Percentiles rank a stretch among this genome's conserved stretches.
phyloP scores from a whole-genome alignment of 768 basidiomycete genomes.

The Lactarius pseudohatsudake region DNA sequence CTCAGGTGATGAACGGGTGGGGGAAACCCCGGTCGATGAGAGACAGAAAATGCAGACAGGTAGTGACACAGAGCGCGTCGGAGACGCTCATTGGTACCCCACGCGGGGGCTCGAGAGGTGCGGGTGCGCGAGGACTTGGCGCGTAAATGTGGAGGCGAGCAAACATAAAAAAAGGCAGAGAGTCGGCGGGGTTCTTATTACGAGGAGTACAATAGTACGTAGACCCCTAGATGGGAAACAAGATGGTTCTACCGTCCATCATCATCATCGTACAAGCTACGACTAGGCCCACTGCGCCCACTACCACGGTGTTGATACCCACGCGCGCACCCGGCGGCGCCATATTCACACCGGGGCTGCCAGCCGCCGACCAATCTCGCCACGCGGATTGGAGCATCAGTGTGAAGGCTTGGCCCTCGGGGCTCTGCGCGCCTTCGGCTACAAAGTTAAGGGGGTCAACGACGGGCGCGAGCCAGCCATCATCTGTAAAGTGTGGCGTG shows the following conservation, averaged over 20 bases:
- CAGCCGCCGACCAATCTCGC: slow-evolving; percentile 66
- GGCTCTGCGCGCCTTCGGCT: slow-evolving; percentile 50
- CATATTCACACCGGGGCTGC: slow-evolving; percentile 50
- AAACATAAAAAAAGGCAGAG: too few relatives aligned
- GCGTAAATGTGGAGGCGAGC: too few relatives aligned
- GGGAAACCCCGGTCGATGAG: too few relatives aligned
- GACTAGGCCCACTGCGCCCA: background rate
- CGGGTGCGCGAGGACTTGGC: too few relatives aligned
- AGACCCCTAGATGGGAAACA: background rate
- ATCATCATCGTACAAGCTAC: slow-evolving; percentile 5
- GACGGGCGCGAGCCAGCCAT: slow-evolving; percentile 73
- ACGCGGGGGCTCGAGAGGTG: too few relatives aligned
- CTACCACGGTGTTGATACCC: background rate
- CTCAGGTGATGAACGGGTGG: too few relatives aligned
- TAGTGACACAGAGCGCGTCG: too few relatives aligned
- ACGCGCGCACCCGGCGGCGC: slow-evolving; percentile 27
- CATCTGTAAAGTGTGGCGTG: slow-evolving; percentile 45
- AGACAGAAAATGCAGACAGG: too few relatives aligned
- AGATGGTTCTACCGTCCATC: background rate
- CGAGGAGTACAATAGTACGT: background rate
- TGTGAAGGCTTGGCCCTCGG: slow-evolving; percentile 81
- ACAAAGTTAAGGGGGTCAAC: slow-evolving; percentile 65
- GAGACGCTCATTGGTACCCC: too few relatives aligned
- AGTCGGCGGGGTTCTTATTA: background rate
- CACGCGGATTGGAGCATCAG: slow-evolving; percentile 73